These are phyloP conservation scores for Botrytis hyacinthi DNA, from an alignment of 2,329 filamentous ascomycete species.

Conservation along the genomic window DNA sequence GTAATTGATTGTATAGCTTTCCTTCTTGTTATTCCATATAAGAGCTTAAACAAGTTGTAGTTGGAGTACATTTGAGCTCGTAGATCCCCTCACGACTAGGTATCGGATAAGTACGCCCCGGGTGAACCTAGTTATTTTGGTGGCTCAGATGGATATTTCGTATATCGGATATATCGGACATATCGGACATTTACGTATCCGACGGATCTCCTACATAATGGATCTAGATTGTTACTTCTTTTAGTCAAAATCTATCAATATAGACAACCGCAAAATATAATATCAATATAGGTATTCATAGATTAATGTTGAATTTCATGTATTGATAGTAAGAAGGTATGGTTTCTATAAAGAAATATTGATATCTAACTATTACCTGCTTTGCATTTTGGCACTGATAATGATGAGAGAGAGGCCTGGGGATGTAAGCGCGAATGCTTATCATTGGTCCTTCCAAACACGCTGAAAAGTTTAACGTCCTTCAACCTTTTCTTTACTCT, in stretches of 20 bases:
- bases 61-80: neutral
- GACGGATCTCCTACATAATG: no score
- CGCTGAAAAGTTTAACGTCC: neutral
- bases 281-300: rapidly evolving
- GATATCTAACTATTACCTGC: neutral
- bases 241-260: neutral
- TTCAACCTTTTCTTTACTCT: neutral
- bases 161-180: no score
- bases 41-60: neutral
- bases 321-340: neutral
- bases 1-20: neutral
- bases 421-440: neutral
- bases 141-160: neutral
- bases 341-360: neutral
- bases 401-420: no score
- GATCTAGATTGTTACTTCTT: no score
- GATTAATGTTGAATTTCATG: neutral
- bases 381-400: neutral
- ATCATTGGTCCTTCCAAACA: neutral
- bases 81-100: neutral
- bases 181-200: no score
- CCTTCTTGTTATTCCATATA: neutral
- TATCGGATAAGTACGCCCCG: neutral
- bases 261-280: neutral
- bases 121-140: neutral